Conservation (phyloP, 1,284 basidiomycete genomes). For the Puccinia polysora region DNA sequence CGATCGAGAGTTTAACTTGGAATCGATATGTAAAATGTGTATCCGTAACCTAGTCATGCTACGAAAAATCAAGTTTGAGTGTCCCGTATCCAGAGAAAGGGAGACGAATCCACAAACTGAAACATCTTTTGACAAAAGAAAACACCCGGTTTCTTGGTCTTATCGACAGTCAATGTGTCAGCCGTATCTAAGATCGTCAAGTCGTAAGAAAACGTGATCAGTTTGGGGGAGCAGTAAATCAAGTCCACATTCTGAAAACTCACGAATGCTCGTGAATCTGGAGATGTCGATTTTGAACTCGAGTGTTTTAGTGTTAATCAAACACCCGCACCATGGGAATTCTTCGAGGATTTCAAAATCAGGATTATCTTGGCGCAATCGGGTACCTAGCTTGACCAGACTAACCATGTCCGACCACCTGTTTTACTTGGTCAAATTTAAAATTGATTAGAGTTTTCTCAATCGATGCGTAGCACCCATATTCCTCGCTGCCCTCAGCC, state of each 20-base stretch:
- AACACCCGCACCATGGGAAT: conserved; percentile 52
- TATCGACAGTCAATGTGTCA: conserved; percentile 41
- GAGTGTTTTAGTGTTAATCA: conserved; percentile 47
- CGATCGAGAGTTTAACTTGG: conserved; percentile 63
- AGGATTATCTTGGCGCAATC: no score
- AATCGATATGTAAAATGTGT: conserved; percentile 74
- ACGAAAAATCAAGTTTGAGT: background rate
- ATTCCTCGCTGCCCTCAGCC: conserved; percentile 74
- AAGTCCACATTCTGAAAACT: background rate
- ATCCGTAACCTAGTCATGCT: conserved; percentile 64
- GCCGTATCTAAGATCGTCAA: conserved; percentile 5
- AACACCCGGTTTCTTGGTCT: conserved; percentile 21
- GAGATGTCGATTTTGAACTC: conserved; percentile 48
- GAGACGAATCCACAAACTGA: conserved; percentile 7
- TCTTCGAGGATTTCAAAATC: conserved; percentile 19
- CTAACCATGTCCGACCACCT: conserved; percentile 50
- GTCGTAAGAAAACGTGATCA: background rate
- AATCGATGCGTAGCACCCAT: conserved; percentile 80
- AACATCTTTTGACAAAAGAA: conserved; percentile 36
- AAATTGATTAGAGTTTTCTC: conserved; percentile 89
- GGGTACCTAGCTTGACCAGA: background rate
- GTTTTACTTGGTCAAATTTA: conserved; percentile 57
- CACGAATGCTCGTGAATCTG: conserved; percentile 45
- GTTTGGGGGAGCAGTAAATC: background rate
- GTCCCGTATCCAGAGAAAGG: background rate